Base-by-base conservation (phyloP, 163 green algal species). In the Scenedesmus sp. region DNA sequence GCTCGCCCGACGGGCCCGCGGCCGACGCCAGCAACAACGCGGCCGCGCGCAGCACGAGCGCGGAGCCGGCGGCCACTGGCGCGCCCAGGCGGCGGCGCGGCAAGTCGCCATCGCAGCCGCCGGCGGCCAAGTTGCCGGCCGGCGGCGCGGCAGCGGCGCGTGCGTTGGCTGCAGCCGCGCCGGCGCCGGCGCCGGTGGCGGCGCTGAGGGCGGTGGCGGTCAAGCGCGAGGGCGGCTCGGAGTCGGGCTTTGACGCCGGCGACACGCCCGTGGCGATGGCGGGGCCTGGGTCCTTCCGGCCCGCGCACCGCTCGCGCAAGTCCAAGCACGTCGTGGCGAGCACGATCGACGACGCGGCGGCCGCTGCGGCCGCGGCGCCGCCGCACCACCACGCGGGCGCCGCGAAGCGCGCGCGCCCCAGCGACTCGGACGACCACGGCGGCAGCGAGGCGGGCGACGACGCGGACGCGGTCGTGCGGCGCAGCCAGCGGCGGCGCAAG, bases 261-360 rank as follows among this genome's bases (percentile, higher is more conserved):
- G 64, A 26, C 24, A 11, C 28, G 26, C 13, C 63, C 39, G 36
- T 24, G 15, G 63, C 42, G n/a, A 22, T 45, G 17, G 26, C 42
- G 13, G 63, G 14, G 15, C 45, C 45, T 29, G 64, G 64, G 7
- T 62, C 64, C 3, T 74, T 74, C 26, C 44, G 64, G 24, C 64
- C 64, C 33, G 64, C 64, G 22, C 64, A 74, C n/a, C 64, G 64
- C n/a, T 62, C 64, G 6, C 64, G 64, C 45, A 74, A 74, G 64
- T 47, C 60, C 45, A 74, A 74, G 64, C 64, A 74, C 48, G 64
- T 57, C 24, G 60, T 28, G 10, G 34, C 64, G 11, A 74, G 64
- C 22, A 31, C 44, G n/a, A 4, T 66, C 15, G 58, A 66, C 58
- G 56, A 28, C 0, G 56, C 56, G 3, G 54, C 54, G 17, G 54